Evolutionary conservation across 441 rosid species (phyloP), one percentile per base, ranked within the genome.

Genomic region (Pelargonium cotyledonis): DNA sequence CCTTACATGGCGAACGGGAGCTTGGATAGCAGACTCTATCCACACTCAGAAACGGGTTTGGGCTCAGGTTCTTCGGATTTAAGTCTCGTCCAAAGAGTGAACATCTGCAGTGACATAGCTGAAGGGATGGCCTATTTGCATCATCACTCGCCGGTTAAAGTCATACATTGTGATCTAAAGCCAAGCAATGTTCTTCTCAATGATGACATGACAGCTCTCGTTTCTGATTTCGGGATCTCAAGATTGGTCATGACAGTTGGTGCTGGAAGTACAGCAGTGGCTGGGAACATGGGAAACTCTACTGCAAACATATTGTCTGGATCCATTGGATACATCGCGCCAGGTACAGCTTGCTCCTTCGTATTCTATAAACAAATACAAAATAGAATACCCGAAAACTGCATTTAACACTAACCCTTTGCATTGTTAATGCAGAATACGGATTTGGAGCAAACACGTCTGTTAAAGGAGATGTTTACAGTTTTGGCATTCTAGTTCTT

Each of bases 101-200:
- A 72, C 31, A 77, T 83, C 63, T 80, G 82, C 74, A 76, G 82
- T 19, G 84, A 80, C 43, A 71, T 80, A 21, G 81, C 82, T 8
- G 79, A 79, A 73, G 84, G 81, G 15, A 73, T 83, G 82, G 86
- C 81, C 18, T 80, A 83, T 75, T 65, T 83, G 68, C 86, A 80
- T 72, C 84, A 83, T 66, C 81, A 80, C 47, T 83, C 75, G 5
- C 82, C 78, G 0, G 78, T 76, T 31, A 65, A 72, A 63, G 81
- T 83, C 29, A 72, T 78, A 47, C 86, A 80, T 10, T 78, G 86
- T 41, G 82, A 83, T 79, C 78, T 83, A 46, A 80, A 83, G 69
- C 82, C 84, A 1, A 83, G 81, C 74, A 80, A 83, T 65, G 75
- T 80, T 73, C 86, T 83, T 73, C 86, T 83, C 68, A 79, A 77